Conservation (phyloP, 1,139 yeast species). For the Taphrina confusa region DNA sequence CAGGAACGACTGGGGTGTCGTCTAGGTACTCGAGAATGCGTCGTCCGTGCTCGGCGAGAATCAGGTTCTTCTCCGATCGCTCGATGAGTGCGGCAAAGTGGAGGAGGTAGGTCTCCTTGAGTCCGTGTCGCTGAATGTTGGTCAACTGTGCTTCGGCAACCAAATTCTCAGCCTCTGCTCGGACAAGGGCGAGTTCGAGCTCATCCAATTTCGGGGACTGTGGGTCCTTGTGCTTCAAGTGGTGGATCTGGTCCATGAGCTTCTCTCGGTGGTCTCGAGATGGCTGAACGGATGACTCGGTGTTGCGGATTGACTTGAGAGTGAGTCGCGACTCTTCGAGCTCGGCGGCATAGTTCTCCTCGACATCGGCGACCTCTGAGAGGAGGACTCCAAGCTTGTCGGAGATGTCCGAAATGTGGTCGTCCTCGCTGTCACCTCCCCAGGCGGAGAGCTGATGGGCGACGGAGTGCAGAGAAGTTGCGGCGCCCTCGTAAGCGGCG, state of each 20-base stretch:
- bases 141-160: constrained; percentile 90
- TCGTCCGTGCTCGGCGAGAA: constrained; percentile 87
- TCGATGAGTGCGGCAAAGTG: constrained; percentile 83
- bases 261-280: constrained; percentile 83
- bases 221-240: constrained; percentile 79
- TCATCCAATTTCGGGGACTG: constrained; percentile 78
- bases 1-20: constrained; percentile 84
- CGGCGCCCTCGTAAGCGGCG: constrained; percentile 75
- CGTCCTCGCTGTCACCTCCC: constrained; percentile 86
- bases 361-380: constrained; percentile 81
- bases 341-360: constrained; percentile 82
- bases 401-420: constrained; percentile 71
- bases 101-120: constrained; percentile 80
- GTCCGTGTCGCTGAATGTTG: constrained; percentile 81
- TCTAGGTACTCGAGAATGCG: constrained; percentile 79
- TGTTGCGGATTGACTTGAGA: constrained; percentile 75
- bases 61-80: constrained; percentile 78
- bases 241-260: constrained; percentile 80
- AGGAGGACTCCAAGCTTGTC: constrained; percentile 82
- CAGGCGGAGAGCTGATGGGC: constrained; percentile 77
- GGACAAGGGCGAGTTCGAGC: constrained; percentile 81
- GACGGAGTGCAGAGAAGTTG: constrained; percentile 76
- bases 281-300: constrained; percentile 85
- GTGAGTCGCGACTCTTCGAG: constrained; percentile 85
- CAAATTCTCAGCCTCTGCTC: constrained; percentile 87